These are phyloP conservation scores for Teratosphaeriaceae sp. DNA, from an alignment of 2,329 filamentous ascomycete species.

Conservation along the genomic window DNA sequence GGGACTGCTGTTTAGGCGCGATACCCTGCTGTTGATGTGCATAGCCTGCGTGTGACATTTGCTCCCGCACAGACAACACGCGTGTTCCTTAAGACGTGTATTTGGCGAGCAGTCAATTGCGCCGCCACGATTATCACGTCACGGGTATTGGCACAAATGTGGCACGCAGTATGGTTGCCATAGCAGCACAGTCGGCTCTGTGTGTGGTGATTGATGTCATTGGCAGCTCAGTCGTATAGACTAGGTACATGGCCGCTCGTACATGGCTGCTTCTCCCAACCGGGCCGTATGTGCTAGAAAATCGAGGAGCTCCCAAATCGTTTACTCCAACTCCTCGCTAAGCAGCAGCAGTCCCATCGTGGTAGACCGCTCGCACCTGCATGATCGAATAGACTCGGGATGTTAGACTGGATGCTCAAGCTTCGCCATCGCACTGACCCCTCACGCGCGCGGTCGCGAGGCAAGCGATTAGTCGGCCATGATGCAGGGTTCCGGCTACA, in stretches of 20 bases:
- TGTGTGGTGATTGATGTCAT: too few species aligned
- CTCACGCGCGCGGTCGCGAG: not conserved
- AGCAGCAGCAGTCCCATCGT: not conserved
- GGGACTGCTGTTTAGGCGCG: too few species aligned
- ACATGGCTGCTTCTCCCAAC: not conserved
- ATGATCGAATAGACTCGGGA: not conserved
- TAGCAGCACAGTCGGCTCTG: too few species aligned
- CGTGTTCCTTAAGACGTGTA: too few species aligned
- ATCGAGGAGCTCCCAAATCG: not conserved
- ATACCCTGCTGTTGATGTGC: too few species aligned
- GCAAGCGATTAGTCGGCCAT: not conserved
- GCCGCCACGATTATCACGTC: too few species aligned
- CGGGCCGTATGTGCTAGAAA: not conserved
- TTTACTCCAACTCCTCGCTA: constrained; percentile 4
- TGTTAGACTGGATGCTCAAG: not conserved
- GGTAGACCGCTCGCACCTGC: not conserved
- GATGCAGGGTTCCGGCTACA: not conserved
- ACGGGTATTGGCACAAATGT: too few species aligned
- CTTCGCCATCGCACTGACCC: not conserved
- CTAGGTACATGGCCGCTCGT: not conserved
- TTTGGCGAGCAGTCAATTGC: too few species aligned
- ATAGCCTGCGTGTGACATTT: too few species aligned
- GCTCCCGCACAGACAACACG: too few species aligned
- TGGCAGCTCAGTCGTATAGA: not conserved
- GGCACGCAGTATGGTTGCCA: too few species aligned